Base-by-base conservation (phyloP, 805 yeast species). In the Candida adriatica region DNA sequence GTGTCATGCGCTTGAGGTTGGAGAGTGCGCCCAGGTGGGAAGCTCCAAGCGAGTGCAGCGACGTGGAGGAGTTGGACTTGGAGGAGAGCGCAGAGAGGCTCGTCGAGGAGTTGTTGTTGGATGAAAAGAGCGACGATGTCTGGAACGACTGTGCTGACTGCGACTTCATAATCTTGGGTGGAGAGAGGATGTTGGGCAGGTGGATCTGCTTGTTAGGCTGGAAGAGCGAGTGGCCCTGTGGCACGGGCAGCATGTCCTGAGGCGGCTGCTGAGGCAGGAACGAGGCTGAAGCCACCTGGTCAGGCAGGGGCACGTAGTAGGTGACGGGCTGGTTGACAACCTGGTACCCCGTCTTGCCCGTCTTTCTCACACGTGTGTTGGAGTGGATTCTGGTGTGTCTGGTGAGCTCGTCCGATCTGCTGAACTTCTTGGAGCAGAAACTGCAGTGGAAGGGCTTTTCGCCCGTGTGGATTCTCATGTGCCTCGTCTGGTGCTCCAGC, bases 381-480 rank as follows among this genome's bases (percentile, higher is more conserved):
- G 73, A 66, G 59, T 86, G 96, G 32, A 82, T 87, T 41, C 94
- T 64, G 30, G 81, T 66, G 58, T 86, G 96, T 44, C 95, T 66
- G 10, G 95, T 86, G 35, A 86, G 67, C 59, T 86, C 95, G 58
- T 87, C 95, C 17, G 79, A 68, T 41, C 95, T 69, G 36, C 82
- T 71, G 51, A 86, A 86, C 41, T 81, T 67, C 56, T 87, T 85
- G 33, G 75, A 56, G 59, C 96, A 86, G 45, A 71, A 85, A 13
- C 76, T 70, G 58, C 96, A 86, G 30, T 75, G 77, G 52, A 83
- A 92, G 3, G 95, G 95, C 54, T 85, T 83, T 55, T 86, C 95
- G 29, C 96, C 96, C 1, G 96, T 86, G 59, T 86, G 95, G 8
- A 95, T 86, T 36, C 95, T 66, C 45, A 87, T 80, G 55, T 86